These are phyloP conservation scores for Eucalyptus virginea DNA, from an alignment of 345 rosid species.

Conservation along the genomic window DNA sequence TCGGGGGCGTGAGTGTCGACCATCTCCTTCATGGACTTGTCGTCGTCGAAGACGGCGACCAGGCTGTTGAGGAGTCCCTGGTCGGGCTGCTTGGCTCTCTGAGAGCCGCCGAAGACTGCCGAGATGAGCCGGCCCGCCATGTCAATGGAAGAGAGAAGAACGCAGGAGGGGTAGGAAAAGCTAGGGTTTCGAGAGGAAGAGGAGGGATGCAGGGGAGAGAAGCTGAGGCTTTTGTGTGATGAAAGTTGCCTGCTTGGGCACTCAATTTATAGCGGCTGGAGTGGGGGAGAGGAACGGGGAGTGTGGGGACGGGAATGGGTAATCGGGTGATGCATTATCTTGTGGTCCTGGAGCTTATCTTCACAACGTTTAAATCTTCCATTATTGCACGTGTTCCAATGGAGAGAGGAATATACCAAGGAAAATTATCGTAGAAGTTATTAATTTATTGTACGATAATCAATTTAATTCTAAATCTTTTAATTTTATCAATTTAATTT, in stretches of 20 bases:
- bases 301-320: background rate
- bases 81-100: background rate
- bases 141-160: background rate
- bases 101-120: background rate
- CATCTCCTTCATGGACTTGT: background rate
- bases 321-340: background rate
- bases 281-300: background rate
- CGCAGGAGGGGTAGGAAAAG: background rate
- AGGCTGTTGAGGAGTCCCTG: background rate
- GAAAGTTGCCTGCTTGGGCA: background rate
- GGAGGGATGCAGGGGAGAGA: background rate
- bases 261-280: background rate
- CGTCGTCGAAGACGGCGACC: background rate
- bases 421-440: no score
- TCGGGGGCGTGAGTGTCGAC: background rate
- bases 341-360: background rate
- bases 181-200: background rate
- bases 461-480: no score
- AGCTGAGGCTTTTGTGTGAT: background rate
- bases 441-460: no score
- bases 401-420: background rate
- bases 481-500: no score
- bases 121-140: background rate
- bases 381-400: background rate
- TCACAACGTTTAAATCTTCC: background rate